A percentile compares a stretch with the other conserved stretches of the same genome.
These are phyloP conservation scores for Botryotinia globosa DNA, from an alignment of 2,329 filamentous ascomycete species.

Conservation along the genomic window DNA sequence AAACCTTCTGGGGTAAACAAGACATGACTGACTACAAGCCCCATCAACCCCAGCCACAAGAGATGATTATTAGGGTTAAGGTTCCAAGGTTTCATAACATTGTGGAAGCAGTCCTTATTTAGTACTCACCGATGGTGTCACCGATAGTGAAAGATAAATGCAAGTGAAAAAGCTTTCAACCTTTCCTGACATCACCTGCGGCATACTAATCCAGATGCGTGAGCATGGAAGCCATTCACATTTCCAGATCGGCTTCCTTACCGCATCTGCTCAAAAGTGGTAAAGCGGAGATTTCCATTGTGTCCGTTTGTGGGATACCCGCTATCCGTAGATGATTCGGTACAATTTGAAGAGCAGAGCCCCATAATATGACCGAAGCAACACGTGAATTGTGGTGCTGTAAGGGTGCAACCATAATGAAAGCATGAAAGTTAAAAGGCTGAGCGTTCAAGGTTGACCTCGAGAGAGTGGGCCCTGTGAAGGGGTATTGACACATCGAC, in stretches of 20 bases:
- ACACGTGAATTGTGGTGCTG: background rate
- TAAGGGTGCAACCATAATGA: background rate
- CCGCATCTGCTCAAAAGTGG: background rate
- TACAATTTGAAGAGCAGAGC: no score
- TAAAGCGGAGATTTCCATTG: background rate
- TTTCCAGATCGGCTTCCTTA: background rate
- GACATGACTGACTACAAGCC: background rate
- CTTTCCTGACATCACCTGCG: background rate
- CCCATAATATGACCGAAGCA: slow-evolving; percentile 13
- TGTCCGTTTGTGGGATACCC: background rate
- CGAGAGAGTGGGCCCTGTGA: background rate
- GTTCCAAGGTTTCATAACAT: background rate
- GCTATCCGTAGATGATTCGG: slow-evolving; percentile 5
- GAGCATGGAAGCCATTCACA: background rate
- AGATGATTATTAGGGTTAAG: background rate
- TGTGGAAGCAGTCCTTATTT: background rate
- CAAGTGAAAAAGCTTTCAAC: slow-evolving; percentile 2
- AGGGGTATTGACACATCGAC: background rate
- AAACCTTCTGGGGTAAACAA: background rate
- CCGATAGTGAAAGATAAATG: background rate
- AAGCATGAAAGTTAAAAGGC: background rate
- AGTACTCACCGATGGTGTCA: background rate
- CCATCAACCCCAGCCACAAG: background rate
- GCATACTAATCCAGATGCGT: background rate
- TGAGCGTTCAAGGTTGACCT: slow-evolving; percentile 5